Base-by-base conservation (phyloP, 441 rosid genomes). In the Kokia cookei region DNA sequence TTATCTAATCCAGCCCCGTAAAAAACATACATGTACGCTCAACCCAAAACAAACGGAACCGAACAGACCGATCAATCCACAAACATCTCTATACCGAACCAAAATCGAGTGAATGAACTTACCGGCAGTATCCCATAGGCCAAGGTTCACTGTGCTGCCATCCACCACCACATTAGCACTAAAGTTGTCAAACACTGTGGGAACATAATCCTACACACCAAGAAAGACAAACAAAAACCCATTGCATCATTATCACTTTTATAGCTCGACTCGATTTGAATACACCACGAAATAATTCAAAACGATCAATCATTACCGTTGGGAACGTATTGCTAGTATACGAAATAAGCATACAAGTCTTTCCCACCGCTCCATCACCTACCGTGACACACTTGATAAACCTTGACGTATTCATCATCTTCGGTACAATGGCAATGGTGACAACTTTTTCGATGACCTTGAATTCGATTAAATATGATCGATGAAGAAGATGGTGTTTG, bases 301-400 rank as follows among this genome's bases (percentile, higher is more conserved):
- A 67, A 35, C 2, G 32, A 11, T 0, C 55, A 26, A 48, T 12
- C 13, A 7, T 7, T 84, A 84, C 90, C 57, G 83, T 84, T 1
- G 90, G 90, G 70, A 86, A 86, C 27, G 84, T 78, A 57, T 86
- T 84, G 82, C 88, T 81, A 3, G 87, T 84, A 67, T 84, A 86
- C 73, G 84, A 86, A 77, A 86, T 86, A 65, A 86, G 87, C 90
- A 86, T 83, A 77, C 90, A 84, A 19, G 90, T 86, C 69, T 86
- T 86, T 27, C 90, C 90, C 10, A 86, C 90, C 0, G 90, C 90
- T 50, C 90, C 90, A 63, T 87, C 90, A 7, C 87, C 89, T 4
- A 91, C 88, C 1, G 97, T 91, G 32, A 91, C 97, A 76, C 97
- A 91, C 86, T 91, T 91, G 82, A 91, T 88, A 76, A 88, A 91